Evolutionary conservation across 208 protist species (phyloP), one percentile per base, ranked within the genome.

Genomic region (Crithidia bombi): DNA sequence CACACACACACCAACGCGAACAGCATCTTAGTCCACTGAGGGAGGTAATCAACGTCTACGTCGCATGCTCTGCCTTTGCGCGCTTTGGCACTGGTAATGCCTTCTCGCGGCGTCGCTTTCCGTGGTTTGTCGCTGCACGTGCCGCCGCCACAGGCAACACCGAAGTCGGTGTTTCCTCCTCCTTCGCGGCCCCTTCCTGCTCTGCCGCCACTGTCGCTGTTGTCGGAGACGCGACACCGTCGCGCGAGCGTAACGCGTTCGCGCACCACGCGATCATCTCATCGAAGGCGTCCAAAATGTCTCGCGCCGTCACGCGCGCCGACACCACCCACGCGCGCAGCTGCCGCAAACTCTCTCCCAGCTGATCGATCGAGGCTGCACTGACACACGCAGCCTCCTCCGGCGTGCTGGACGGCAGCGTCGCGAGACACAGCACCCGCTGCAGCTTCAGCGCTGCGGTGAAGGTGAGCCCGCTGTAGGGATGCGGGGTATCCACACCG

Each of bases 401-500:
- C 11, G 9, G 3, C 30, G n/a, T 43, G 4, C 15, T 28, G 3
- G 55, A 23, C 52, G 26, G 47, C 51, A 36, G 30, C 3, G 44
- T 64, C 26, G 56, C 67, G 39, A 25, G 21, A 39, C 76, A 82
- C 44, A 83, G 54, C 57, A 70, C 43, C 7, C 58, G 63, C 59
- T 85, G 69, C 26, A 85, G 70, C 56, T 67, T 21, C 39, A 92
- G 69, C 28, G 78, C 65, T 6, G 49, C 69, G 39, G 82, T 85
- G 73, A 92, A 94, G 59, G 90, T 78, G 1, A 73, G 74, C 7
- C 85, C 83, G 25, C 75, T 71, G 76, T 89, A 94, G 26, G 75
- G 67, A 65, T 87, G 49, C 25, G 81, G 72, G 17, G 35, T 38
- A 9, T 35, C 36, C 25, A 44, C 55, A 30, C 84, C 86, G 65